Conservation (phyloP, 352 stramenopile species). For the Pythium rishiriense region DNA sequence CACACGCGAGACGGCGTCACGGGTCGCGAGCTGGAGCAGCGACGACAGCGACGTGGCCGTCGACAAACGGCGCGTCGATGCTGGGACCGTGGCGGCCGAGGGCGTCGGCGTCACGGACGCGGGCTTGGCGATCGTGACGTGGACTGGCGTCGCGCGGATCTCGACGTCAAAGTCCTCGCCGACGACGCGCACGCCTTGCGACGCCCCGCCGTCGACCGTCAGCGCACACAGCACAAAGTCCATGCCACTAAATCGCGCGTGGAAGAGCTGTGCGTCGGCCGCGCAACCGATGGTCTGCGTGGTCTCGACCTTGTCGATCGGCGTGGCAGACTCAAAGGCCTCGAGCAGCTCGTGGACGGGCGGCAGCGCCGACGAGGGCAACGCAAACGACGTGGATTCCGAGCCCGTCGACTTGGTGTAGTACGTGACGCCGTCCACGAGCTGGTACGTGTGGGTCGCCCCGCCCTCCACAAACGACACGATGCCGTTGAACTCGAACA, state of each 20-base stretch:
- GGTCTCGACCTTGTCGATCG: slow-evolving; percentile 36
- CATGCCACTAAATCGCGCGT: slow-evolving; percentile 41
- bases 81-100: not conserved
- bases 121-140: slow-evolving; percentile 27
- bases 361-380: slow-evolving; percentile 16
- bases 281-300: slow-evolving; percentile 45
- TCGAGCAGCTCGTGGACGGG: slow-evolving; percentile 36
- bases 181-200: slow-evolving; percentile 36
- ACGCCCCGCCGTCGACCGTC: slow-evolving; percentile 10
- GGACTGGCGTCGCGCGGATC: slow-evolving; percentile 11
- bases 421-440: slow-evolving; percentile 37
- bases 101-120: not conserved
- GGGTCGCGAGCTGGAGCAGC: not conserved
- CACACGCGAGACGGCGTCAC: slow-evolving; percentile 16
- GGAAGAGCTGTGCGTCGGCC: slow-evolving; percentile 36
- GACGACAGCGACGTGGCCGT: not conserved
- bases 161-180: slow-evolving; percentile 44
- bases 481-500: slow-evolving; percentile 43
- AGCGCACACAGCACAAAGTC: slow-evolving; percentile 48
- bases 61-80: slow-evolving; percentile 1
- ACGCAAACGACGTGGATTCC: not conserved
- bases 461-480: slow-evolving; percentile 34
- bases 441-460: slow-evolving; percentile 37
- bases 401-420: not conserved
- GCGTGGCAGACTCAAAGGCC: slow-evolving; percentile 33